Percentiles rank a stretch among this genome's conserved stretches.
These are phyloP conservation scores for Saussurea involucrata DNA, from an alignment of 129 eudicot species.

Conservation along the genomic window DNA sequence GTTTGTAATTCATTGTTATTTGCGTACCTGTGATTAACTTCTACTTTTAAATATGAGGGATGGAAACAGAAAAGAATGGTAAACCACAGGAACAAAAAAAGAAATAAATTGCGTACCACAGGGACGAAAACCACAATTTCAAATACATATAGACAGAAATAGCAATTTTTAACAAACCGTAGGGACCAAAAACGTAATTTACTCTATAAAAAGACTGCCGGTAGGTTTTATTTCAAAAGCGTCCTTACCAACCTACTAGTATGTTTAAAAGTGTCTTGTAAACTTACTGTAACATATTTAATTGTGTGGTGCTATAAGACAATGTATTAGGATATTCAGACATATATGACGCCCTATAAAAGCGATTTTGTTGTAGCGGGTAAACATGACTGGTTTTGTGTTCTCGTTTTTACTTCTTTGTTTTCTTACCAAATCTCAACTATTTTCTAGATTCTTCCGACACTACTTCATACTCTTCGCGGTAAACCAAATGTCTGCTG, in stretches of 20 bases:
- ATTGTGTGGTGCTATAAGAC: not conserved
- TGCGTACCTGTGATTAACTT: too few species aligned
- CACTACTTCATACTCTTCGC: constrained; percentile 39
- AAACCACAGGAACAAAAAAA: too few species aligned
- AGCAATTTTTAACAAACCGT: too few species aligned
- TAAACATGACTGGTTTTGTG: not conserved
- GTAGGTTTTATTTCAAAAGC: not conserved
- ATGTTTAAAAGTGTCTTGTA: too few species aligned
- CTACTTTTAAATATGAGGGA: too few species aligned
- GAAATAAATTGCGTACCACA: too few species aligned
- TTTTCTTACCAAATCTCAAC: not conserved
- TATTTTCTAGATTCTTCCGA: constrained; percentile 43
- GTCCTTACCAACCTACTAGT: not conserved
- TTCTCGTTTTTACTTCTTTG: not conserved
- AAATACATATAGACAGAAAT: too few species aligned
- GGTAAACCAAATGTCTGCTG: constrained; percentile 47
- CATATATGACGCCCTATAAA: not conserved
- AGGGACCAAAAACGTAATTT: too few species aligned
- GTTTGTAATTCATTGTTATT: too few species aligned
- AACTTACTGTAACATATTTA: not conserved
- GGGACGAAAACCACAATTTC: too few species aligned
- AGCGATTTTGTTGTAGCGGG: not conserved
- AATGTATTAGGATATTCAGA: not conserved
- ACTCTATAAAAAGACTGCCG: too few species aligned
- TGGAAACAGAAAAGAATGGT: too few species aligned